Evolutionary conservation across 495 filamentous ascomycete genomes (phyloP).

Genomic region (Penicillium robsamsonii): DNA sequence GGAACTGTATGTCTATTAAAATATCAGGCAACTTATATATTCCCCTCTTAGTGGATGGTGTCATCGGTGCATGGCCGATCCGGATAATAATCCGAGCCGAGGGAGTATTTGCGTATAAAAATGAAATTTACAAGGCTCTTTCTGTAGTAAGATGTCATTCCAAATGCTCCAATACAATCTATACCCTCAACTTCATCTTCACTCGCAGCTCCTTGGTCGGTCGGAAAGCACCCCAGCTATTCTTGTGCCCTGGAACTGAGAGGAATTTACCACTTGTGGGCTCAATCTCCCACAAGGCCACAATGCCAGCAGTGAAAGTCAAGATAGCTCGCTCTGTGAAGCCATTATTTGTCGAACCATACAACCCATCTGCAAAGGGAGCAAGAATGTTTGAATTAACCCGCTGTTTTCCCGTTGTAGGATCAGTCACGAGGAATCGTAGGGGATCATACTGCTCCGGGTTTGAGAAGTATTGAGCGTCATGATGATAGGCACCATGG

Average conservation of each 20-base stretch:
- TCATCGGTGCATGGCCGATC: conserved; percentile 26
- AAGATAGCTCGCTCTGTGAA: conserved; percentile 53
- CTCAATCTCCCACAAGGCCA: conserved; percentile 53
- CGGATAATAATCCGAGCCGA: conserved; percentile 26
- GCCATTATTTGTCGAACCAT: conserved; percentile 46
- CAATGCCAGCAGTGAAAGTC: conserved; percentile 45
- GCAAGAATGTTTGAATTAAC: conserved; percentile 32
- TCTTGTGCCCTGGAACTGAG: conserved; percentile 31
- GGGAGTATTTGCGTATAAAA: background rate
- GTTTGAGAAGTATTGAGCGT: conserved; percentile 48
- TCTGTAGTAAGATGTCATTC: background rate
- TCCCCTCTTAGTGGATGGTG: conserved; percentile 26
- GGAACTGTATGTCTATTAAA: background rate
- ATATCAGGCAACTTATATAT: conserved; percentile 17
- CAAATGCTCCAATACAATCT: conserved; percentile 5
- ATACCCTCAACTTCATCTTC: conserved; percentile 32
- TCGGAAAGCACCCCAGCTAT: conserved; percentile 37
- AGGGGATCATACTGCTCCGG: conserved; percentile 52
- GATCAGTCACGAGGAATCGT: conserved; percentile 47
- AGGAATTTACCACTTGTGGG: conserved; percentile 32
- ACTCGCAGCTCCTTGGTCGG: conserved; percentile 40
- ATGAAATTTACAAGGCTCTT: background rate
- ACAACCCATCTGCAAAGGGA: conserved; percentile 47
- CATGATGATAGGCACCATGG: conserved; percentile 49
- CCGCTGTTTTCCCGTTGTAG: conserved; percentile 30